A percentile compares a stretch with the other conserved stretches of the same genome.
These are phyloP conservation scores for Bryoglossum gracile DNA, from an alignment of 495 filamentous ascomycete genomes.

Conservation along the genomic window DNA sequence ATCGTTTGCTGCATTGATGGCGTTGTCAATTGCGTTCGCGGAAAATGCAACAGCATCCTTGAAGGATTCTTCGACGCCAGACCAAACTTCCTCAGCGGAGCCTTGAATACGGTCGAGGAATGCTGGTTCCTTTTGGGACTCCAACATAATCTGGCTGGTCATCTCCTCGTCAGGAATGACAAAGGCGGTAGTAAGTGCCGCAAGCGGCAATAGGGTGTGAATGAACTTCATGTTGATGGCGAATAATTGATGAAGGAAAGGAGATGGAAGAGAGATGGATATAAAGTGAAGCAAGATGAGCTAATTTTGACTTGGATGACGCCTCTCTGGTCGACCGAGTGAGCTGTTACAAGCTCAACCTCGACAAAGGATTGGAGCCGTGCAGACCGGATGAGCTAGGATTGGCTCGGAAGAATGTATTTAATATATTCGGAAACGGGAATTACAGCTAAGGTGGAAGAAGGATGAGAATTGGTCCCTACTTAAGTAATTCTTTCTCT, in stretches of 20 bases:
- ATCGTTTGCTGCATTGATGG: conserved; percentile 31
- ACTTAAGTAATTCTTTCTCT: neutral
- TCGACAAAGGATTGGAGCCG: too few species aligned
- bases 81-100: conserved; percentile 30
- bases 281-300: neutral
- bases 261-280: conserved; percentile 1
- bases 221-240: conserved; percentile 25
- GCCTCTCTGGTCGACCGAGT: neutral
- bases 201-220: conserved; percentile 40
- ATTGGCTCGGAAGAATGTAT: neutral
- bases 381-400: too few species aligned
- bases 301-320: neutral
- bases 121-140: conserved; percentile 28
- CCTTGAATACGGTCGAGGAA: conserved; percentile 32
- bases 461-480: neutral
- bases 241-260: conserved; percentile 6
- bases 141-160: conserved; percentile 35
- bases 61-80: conserved; percentile 29
- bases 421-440: neutral
- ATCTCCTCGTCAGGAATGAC: conserved; percentile 50
- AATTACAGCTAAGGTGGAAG: neutral
- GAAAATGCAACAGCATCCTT: conserved; percentile 29
- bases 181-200: conserved; percentile 46
- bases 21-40: conserved; percentile 41
- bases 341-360: neutral